phyloP scores from a whole-genome alignment of 495 filamentous ascomycete species.

The Podospora appendiculata region DNA sequence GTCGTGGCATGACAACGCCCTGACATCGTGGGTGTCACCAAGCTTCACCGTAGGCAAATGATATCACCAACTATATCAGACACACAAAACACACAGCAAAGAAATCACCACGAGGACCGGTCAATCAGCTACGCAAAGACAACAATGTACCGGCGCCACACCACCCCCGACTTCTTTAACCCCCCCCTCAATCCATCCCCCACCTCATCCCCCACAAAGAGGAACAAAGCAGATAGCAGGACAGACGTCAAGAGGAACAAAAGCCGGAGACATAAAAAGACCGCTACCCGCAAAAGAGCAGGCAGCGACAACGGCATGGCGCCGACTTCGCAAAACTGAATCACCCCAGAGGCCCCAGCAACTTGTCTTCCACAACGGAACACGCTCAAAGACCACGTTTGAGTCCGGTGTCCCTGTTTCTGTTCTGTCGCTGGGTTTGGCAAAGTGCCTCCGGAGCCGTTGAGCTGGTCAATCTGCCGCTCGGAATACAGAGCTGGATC shows the following conservation, averaged over 20 bases:
- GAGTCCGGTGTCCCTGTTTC: neutral
- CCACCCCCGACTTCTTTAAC: conserved; percentile 9
- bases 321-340: too few relatives aligned
- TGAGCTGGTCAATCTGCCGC: conserved; percentile 35
- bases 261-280: neutral
- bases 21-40: too few relatives aligned
- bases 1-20: too few relatives aligned
- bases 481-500: conserved; percentile 55
- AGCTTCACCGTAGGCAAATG: too few relatives aligned
- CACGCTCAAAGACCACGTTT: neutral
- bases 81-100: too few relatives aligned
- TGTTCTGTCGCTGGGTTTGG: neutral
- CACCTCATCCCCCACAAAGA: neutral
- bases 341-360: neutral
- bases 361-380: neutral
- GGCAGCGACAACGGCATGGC: too few relatives aligned
- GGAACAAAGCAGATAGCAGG: neutral
- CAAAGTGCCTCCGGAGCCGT: neutral
- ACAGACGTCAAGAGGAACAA: neutral
- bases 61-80: too few relatives aligned
- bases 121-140: neutral
- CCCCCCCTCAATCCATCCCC: neutral
- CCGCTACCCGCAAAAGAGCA: too few relatives aligned
- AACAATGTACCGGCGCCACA: conserved; percentile 19
- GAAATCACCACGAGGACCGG: too few relatives aligned